Percentiles rank a stretch among this genome's conserved stretches.
phyloP scores from a whole-genome alignment of 495 filamentous ascomycete species.

The Penicillium silybi region DNA sequence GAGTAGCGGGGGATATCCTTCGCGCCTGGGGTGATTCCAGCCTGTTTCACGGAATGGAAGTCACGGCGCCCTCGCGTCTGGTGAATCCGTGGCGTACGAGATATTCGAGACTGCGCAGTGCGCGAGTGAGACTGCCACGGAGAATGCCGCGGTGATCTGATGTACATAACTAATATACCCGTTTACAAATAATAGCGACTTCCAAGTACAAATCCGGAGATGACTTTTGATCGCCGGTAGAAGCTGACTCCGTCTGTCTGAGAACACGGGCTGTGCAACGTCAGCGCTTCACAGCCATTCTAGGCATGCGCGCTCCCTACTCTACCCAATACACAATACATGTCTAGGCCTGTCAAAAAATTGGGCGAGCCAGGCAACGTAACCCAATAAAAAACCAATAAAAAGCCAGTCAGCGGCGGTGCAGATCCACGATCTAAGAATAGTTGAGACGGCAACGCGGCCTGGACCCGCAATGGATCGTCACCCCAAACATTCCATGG shows the following conservation, averaged over 20 bases:
- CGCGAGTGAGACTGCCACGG: neutral
- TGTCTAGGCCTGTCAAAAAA: neutral
- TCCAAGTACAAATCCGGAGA: neutral
- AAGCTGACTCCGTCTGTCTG: neutral
- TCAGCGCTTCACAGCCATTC: constrained; percentile 1
- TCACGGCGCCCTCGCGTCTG: constrained; percentile 9
- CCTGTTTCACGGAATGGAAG: constrained; percentile 23
- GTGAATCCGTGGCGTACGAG: constrained; percentile 23
- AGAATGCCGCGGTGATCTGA: neutral
- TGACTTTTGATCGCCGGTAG: neutral
- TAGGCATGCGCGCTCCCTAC: neutral
- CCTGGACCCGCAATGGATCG: constrained; percentile 23
- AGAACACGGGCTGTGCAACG: neutral
- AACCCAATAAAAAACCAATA: neutral
- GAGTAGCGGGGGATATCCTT: constrained; percentile 29
- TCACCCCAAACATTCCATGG: constrained; percentile 15
- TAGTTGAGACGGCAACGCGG: constrained; percentile 37
- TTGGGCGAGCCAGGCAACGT: too few relatives aligned
- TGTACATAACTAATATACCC: neutral
- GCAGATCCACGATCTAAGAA: constrained; percentile 29
- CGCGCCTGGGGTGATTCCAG: constrained; percentile 32
- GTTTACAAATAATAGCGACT: neutral
- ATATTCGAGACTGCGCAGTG: neutral
- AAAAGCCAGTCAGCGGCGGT: constrained; percentile 6
- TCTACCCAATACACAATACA: neutral